A percentile compares a stretch with the other conserved stretches of the same genome.
Evolutionary conservation across 2,329 filamentous ascomycete genomes (phyloP).

Genomic region (Xylaria sp.): DNA sequence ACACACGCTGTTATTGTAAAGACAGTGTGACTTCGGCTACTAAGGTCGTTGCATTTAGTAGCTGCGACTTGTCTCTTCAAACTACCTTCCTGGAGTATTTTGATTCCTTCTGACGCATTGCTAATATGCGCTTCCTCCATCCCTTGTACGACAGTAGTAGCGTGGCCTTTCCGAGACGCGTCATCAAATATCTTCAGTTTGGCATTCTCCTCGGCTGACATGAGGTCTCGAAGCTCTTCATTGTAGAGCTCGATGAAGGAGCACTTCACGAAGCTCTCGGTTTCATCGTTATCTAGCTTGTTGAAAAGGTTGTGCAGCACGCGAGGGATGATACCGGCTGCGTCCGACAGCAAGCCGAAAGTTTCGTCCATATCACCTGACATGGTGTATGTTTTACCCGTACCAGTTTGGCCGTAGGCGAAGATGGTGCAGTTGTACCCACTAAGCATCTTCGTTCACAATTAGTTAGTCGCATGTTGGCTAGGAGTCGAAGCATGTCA

Average conservation of each 20-base stretch:
- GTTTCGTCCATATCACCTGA: slow-evolving; percentile 95
- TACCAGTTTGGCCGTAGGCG: slow-evolving; percentile 97
- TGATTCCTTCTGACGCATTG: slow-evolving; percentile 84
- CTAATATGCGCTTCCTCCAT: slow-evolving; percentile 98
- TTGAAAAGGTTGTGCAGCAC: slow-evolving; percentile 88
- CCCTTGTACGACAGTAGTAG: slow-evolving; percentile 89
- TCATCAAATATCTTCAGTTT: slow-evolving; percentile 98
- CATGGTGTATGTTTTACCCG: slow-evolving; percentile 99
- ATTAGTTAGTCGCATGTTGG: slow-evolving; percentile 34
- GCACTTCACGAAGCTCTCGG: slow-evolving; percentile 92
- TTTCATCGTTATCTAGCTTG: slow-evolving; percentile 81
- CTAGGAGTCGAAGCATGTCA: slow-evolving; percentile 41
- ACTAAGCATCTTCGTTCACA: slow-evolving; percentile 76
- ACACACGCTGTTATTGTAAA: slow-evolving; percentile 95
- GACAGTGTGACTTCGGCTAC: slow-evolving; percentile 95
- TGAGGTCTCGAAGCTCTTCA: slow-evolving; percentile 91
- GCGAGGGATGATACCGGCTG: slow-evolving; percentile 93
- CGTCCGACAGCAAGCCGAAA: slow-evolving; percentile 85
- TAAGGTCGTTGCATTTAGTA: slow-evolving; percentile 99
- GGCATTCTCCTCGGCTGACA: slow-evolving; percentile 80
- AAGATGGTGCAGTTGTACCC: slow-evolving; percentile 99
- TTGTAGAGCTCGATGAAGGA: slow-evolving; percentile 99
- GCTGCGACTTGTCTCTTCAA: slow-evolving; percentile 97
- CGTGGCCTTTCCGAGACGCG: slow-evolving; percentile 83
- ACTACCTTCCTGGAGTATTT: slow-evolving; percentile 87